Conservation (phyloP, 1,284 basidiomycete genomes). For the Austroboletus niveus region DNA sequence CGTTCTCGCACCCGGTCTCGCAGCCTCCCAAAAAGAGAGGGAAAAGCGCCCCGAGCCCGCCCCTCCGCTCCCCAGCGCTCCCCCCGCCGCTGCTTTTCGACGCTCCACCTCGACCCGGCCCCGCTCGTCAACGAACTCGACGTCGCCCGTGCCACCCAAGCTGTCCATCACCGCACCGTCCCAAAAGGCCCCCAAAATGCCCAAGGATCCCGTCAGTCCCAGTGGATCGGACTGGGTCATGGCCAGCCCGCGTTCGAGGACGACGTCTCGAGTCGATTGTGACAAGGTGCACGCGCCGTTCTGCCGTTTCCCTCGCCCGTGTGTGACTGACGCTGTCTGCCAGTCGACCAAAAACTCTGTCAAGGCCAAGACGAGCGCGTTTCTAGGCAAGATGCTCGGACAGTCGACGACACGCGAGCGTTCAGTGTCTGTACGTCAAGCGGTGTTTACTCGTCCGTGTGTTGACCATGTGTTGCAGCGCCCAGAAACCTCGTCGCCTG, state of each 20-base stretch:
- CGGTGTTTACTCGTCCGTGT: constrained; percentile 6
- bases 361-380: constrained; percentile 71
- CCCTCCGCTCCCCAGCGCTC: constrained; percentile 44
- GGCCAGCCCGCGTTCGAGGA: constrained; percentile 41
- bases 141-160: constrained; percentile 25
- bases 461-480: constrained; percentile 37
- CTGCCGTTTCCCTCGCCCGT: neutral
- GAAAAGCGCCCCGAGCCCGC: constrained; percentile 42
- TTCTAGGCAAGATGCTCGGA: constrained; percentile 74
- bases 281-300: constrained; percentile 40
- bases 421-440: constrained; percentile 63
- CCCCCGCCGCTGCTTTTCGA: constrained; percentile 6
- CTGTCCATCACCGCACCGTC: constrained; percentile 29
- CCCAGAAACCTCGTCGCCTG: constrained; percentile 32
- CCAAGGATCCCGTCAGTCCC: constrained; percentile 30
- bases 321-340: neutral
- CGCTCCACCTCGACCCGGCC: constrained; percentile 26
- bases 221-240: constrained; percentile 53
- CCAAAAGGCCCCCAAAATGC: constrained; percentile 23
- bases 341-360: constrained; percentile 61
- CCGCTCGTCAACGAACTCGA: constrained; percentile 36
- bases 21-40: constrained; percentile 38
- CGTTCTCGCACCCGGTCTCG: constrained; percentile 34
- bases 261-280: constrained; percentile 41
- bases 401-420: constrained; percentile 62